phyloP scores from a whole-genome alignment of 768 basidiomycete species.

The Trametes cubensis region DNA sequence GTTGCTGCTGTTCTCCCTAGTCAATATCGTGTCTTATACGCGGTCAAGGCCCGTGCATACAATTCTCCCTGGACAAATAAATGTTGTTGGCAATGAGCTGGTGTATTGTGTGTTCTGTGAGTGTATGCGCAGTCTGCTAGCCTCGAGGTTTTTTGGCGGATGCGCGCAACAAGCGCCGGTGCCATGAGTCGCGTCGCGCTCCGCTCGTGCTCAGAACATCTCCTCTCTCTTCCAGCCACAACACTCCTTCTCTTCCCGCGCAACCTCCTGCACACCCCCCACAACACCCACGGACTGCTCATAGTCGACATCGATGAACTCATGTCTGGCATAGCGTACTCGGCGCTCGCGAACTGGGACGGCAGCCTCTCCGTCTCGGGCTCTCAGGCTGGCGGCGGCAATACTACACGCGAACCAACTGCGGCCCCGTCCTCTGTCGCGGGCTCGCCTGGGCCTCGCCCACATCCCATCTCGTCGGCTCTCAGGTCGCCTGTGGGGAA shows the following conservation, averaged over 20 bases:
- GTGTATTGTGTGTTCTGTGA: too few relatives aligned
- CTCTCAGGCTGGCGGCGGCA: constrained; percentile 1
- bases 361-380: constrained; percentile 18
- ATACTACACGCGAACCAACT: constrained; percentile 10
- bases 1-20: background rate
- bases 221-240: background rate
- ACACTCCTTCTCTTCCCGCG: background rate
- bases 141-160: background rate
- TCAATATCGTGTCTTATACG: background rate
- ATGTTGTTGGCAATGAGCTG: background rate
- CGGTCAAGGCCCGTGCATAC: constrained; percentile 1
- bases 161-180: constrained; percentile 2
- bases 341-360: constrained; percentile 27
- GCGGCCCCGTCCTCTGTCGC: background rate
- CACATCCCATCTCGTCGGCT: background rate
- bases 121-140: too few relatives aligned
- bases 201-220: background rate
- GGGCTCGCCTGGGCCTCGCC: constrained; percentile 12
- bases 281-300: background rate
- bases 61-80: constrained; percentile 9
- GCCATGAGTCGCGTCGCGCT: constrained; percentile 13
- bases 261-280: background rate
- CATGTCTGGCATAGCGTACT: constrained; percentile 19
- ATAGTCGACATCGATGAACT: background rate
- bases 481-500: background rate